A percentile compares a stretch with the other conserved stretches of the same genome.
Conservation (phyloP, 163 green algal species). For the Chloroidium sp. region DNA sequence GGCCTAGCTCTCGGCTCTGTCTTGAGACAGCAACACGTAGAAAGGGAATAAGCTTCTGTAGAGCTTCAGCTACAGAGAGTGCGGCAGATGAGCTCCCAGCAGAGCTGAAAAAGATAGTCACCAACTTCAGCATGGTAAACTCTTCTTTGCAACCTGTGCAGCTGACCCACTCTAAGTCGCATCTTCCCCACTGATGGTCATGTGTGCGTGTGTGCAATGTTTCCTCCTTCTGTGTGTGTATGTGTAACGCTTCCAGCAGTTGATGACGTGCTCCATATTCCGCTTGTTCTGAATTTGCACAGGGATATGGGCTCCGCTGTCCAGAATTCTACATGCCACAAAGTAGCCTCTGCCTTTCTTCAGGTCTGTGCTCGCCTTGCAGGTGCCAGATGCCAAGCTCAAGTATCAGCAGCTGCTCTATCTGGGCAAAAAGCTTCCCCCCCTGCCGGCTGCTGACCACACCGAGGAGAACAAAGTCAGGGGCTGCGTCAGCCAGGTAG, state of each 20-base stretch:
- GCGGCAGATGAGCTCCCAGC: neutral
- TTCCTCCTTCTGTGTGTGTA: too few relatives aligned
- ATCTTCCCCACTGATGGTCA: neutral
- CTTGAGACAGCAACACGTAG: neutral
- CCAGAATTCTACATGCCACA: too few relatives aligned
- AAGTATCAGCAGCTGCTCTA: slow-evolving; percentile 98
- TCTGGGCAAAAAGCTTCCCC: slow-evolving; percentile 83
- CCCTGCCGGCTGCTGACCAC: slow-evolving; percentile 62
- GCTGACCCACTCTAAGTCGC: neutral
- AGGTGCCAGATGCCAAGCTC: slow-evolving; percentile 29
- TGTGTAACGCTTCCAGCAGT: too few relatives aligned
- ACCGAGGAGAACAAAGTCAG: slow-evolving; percentile 90
- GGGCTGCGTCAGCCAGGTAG: slow-evolving; percentile 85
- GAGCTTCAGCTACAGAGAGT: neutral
- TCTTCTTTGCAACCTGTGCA: neutral
- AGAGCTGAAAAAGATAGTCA: slow-evolving; percentile 9
- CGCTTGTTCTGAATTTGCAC: too few relatives aligned
- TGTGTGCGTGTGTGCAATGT: too few relatives aligned
- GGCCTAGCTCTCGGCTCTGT: too few relatives aligned
- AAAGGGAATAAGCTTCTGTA: neutral
- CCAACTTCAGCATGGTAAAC: slow-evolving; percentile 7
- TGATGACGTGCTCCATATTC: too few relatives aligned
- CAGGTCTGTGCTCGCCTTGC: neutral
- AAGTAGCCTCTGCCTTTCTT: too few relatives aligned
- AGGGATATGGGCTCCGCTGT: too few relatives aligned